A percentile compares a stretch with the other conserved stretches of the same genome.
These are phyloP conservation scores for Strobilomyces dryophilus DNA, from an alignment of 768 basidiomycete genomes.

Conservation along the genomic window DNA sequence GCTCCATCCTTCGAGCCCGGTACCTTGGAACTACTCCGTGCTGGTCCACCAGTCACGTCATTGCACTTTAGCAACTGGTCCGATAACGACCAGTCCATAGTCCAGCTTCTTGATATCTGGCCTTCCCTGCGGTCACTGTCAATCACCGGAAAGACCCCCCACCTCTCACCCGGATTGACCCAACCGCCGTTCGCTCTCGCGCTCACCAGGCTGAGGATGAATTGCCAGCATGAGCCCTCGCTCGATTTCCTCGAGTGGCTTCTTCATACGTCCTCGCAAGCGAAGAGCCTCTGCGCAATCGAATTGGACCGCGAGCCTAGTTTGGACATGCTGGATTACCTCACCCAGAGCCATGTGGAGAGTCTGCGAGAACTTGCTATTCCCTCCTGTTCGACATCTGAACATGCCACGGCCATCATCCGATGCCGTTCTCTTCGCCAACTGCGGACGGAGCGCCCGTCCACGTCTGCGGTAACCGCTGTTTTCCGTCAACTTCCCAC, in stretches of 20 bases:
- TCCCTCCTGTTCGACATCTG: slow-evolving; percentile 49
- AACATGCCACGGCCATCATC: slow-evolving; percentile 43
- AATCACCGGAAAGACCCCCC: slow-evolving; percentile 56
- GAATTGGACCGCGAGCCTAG: slow-evolving; percentile 62
- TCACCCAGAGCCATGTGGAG: slow-evolving; percentile 46
- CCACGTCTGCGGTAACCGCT: slow-evolving; percentile 33
- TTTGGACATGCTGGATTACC: slow-evolving; percentile 48
- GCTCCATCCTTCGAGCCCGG: slow-evolving; percentile 53
- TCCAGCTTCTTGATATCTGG: slow-evolving; percentile 63
- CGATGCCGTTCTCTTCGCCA: slow-evolving; percentile 49
- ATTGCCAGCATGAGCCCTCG: slow-evolving; percentile 61
- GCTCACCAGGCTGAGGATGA: slow-evolving; percentile 54
- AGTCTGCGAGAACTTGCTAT: slow-evolving; percentile 53
- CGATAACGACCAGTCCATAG: slow-evolving; percentile 50
- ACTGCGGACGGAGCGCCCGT: slow-evolving; percentile 54
- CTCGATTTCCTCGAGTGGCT: slow-evolving; percentile 68
- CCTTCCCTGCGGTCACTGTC: slow-evolving; percentile 52
- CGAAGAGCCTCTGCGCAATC: slow-evolving; percentile 43
- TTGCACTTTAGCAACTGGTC: slow-evolving; percentile 73
- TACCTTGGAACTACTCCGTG: slow-evolving; percentile 48
- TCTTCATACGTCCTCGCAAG: slow-evolving; percentile 49
- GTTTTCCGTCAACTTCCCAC: slow-evolving; percentile 47
- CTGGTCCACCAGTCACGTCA: slow-evolving; percentile 48
- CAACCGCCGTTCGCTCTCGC: slow-evolving; percentile 41
- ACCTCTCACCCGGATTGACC: slow-evolving; percentile 37